Evolutionary conservation across 208 protist species (phyloP).

Genomic region (Angomonas ambiguus): DNA sequence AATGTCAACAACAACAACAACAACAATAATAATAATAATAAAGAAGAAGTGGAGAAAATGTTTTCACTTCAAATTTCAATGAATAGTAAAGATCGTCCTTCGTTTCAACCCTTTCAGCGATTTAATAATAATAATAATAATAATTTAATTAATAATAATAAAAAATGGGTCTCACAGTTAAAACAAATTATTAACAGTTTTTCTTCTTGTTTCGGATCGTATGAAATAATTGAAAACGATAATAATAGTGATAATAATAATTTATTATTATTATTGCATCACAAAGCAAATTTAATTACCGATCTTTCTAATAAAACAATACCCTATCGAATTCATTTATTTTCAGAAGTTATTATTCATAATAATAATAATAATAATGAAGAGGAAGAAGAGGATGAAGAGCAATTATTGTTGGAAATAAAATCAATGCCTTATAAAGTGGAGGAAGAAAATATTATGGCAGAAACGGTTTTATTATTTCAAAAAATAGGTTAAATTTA

Average conservation of each 20-base stretch:
- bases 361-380: slow-evolving; percentile 1
- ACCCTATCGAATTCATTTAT: neutral
- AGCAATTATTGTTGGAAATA: neutral
- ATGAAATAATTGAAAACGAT: no score
- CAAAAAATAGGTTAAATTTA: neutral
- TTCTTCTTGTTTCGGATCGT: no score
- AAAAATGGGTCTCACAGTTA: no score
- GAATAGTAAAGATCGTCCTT: neutral
- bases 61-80: neutral
- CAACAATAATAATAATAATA: neutral
- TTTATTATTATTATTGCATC: slow-evolving; percentile 2
- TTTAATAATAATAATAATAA: slow-evolving; percentile 4
- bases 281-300: neutral
- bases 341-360: neutral
- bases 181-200: no score
- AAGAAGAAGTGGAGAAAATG: neutral
- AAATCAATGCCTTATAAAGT: neutral
- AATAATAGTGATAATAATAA: no score
- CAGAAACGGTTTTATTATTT: slow-evolving; percentile 1
- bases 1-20: neutral
- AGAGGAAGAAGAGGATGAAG: neutral
- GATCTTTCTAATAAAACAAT: neutral
- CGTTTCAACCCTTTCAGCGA: no score
- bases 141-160: slow-evolving; percentile 4
- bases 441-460: neutral